Conservation (phyloP, 441 rosid species). For the Eutrema salsugineum region DNA sequence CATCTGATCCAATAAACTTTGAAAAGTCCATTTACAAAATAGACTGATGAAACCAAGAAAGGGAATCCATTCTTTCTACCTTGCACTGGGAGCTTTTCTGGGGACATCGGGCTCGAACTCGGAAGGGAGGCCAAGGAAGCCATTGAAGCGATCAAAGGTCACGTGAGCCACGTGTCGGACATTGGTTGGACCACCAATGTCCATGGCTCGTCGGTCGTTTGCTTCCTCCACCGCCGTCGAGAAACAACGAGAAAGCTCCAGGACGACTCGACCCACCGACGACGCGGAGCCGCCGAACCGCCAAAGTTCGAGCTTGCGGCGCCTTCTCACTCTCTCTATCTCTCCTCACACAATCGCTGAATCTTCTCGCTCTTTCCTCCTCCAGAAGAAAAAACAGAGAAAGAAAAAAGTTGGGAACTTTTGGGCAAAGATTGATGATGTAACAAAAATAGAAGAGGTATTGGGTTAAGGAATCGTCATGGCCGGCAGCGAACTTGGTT, state of each 20-base stretch:
- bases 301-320: slow-evolving; percentile 12
- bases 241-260: slow-evolving; percentile 36
- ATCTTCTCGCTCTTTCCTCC: not conserved
- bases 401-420: not conserved
- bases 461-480: not conserved
- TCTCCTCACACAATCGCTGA: slow-evolving; percentile 7
- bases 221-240: slow-evolving; percentile 19
- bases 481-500: slow-evolving; percentile 16
- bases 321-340: slow-evolving; percentile 25
- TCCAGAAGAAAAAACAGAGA: not conserved
- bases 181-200: slow-evolving; percentile 77
- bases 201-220: slow-evolving; percentile 60
- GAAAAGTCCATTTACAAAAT: not conserved
- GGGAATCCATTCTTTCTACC: slow-evolving; percentile 34
- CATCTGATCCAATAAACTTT: not conserved
- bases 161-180: slow-evolving; percentile 85
- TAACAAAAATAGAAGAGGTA: not conserved
- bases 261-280: slow-evolving; percentile 26
- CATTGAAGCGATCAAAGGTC: slow-evolving; percentile 84
- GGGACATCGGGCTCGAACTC: slow-evolving; percentile 90
- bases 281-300: slow-evolving; percentile 21
- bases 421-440: not conserved
- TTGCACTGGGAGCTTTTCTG: slow-evolving; percentile 79
- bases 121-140: slow-evolving; percentile 80
- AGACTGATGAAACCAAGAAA: not conserved